Conservation (phyloP, 768 basidiomycete genomes). For the Lactarius evosmus region DNA sequence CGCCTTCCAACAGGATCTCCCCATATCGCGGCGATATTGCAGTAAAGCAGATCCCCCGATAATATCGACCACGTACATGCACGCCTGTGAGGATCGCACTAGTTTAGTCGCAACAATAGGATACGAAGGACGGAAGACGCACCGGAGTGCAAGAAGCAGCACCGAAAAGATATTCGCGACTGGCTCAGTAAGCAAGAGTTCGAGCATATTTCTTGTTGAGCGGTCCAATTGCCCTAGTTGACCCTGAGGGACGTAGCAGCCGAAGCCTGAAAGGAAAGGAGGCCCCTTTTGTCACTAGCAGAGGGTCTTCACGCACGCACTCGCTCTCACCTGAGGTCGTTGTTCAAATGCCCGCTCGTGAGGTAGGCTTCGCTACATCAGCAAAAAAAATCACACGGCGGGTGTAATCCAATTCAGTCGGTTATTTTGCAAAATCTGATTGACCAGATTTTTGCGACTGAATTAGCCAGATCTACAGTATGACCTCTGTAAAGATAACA, state of each 20-base stretch:
- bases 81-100: neutral
- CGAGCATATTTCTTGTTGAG: neutral
- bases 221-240: neutral
- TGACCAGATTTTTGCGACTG: too few relatives aligned
- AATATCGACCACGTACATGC: neutral
- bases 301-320: conserved; percentile 61
- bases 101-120: neutral
- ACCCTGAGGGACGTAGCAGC: too few relatives aligned
- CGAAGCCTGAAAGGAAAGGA: too few relatives aligned
- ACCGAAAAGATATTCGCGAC: neutral
- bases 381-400: conserved; percentile 34
- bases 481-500: conserved; percentile 56
- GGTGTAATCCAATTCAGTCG: too few relatives aligned
- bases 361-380: conserved; percentile 51
- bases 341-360: conserved; percentile 57
- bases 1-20: conserved; percentile 6
- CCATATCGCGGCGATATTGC: conserved; percentile 15
- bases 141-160: conserved; percentile 10
- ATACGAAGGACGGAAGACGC: neutral
- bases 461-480: too few relatives aligned
- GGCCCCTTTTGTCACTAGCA: conserved; percentile 25
- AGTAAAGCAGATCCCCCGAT: conserved; percentile 3
- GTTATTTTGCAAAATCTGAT: too few relatives aligned
- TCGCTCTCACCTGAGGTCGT: conserved; percentile 56
- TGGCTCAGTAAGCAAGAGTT: conserved; percentile 7